Base-by-base conservation (phyloP, 1,284 basidiomycete genomes). In the Ceratobasidium sp. region DNA sequence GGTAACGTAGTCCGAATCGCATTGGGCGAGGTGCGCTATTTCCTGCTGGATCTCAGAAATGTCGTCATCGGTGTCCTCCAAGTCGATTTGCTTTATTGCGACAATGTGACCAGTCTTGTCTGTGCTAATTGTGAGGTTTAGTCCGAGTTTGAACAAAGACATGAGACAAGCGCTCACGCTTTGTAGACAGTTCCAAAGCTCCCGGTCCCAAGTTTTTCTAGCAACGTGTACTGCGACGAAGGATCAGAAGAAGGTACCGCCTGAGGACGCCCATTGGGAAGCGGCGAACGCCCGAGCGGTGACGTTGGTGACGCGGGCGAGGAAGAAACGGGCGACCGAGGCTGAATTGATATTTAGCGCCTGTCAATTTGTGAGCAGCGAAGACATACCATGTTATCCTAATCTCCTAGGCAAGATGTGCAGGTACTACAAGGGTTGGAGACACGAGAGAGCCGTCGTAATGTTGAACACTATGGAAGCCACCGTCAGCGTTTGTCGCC, bases 11-110 rank as follows among this genome's bases (percentile, higher is more conserved):
- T 97, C 94, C 9, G 96, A 98, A 81, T 97, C 95, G 84, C 96
- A 98, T 79, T 96, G 95, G 0, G 97, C 95, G 41, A 99, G 87
- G 82, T 95, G 97, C 15, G 95, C 92, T 78, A 99, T 99, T 84
- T 99, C 97, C 81, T 96, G 95, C 81, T 99, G 98, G 72, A 99
- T 99, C 83, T 98, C 96, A 4, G 92, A 91, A 78, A 98, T 98
- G 81, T 98, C 96, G 82, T 98, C 95, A 82, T 97, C 95, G 19
- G 95, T 93, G 82, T 94, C 92, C 82, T 95, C 93, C 75, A 95
- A 84, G 84, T 94, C 93, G 81, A 99, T 99, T 84, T 98, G 96
- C 84, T 99, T 99, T 82, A 99, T 96, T 64, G 97, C 97, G 29
- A 99, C 98, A 76, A 96, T 92, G 83, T 97, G 92, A 81, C 93